phyloP scores from a whole-genome alignment of 2,329 filamentous ascomycete species.

The Cadophora sp. region DNA sequence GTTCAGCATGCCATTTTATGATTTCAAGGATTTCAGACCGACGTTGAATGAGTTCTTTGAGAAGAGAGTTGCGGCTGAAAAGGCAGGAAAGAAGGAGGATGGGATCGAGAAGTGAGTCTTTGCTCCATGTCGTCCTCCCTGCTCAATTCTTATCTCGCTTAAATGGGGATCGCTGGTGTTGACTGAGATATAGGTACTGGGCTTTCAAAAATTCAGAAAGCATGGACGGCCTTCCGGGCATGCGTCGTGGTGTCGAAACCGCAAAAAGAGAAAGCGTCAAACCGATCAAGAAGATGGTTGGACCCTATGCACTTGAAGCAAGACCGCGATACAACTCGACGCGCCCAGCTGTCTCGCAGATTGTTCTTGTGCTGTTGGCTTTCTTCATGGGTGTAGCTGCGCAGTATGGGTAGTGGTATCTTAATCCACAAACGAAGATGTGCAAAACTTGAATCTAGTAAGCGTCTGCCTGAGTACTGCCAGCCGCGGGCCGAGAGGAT shows the following conservation, averaged over 20 bases:
- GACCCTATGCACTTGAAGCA: constrained; percentile 24
- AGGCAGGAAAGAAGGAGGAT: constrained; percentile 32
- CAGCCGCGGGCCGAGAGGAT: too few species aligned
- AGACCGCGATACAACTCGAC: constrained; percentile 1
- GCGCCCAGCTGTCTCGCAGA: constrained; percentile 1
- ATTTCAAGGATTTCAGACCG: constrained; percentile 30
- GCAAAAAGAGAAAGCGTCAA: constrained; percentile 29
- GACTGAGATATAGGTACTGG: constrained; percentile 29
- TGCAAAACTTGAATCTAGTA: not conserved
- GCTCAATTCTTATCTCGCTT: not conserved
- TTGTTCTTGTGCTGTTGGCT: constrained; percentile 8
- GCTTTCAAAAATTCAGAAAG: constrained; percentile 32
- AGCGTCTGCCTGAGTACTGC: too few species aligned
- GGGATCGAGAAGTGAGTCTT: constrained; percentile 32
- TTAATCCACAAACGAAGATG: not conserved
- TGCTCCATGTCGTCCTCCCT: not conserved
- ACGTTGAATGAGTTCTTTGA: constrained; percentile 34
- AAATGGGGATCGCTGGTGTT: not conserved
- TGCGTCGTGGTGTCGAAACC: constrained; percentile 29
- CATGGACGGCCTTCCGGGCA: constrained; percentile 34
- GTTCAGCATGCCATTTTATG: constrained; percentile 33
- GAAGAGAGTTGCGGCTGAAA: constrained; percentile 31
- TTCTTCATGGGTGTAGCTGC: constrained; percentile 6
- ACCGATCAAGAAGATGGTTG: constrained; percentile 39
- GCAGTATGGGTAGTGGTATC: constrained; percentile 6